Conservation (phyloP, 345 rosid genomes). For the Populus alba region DNA sequence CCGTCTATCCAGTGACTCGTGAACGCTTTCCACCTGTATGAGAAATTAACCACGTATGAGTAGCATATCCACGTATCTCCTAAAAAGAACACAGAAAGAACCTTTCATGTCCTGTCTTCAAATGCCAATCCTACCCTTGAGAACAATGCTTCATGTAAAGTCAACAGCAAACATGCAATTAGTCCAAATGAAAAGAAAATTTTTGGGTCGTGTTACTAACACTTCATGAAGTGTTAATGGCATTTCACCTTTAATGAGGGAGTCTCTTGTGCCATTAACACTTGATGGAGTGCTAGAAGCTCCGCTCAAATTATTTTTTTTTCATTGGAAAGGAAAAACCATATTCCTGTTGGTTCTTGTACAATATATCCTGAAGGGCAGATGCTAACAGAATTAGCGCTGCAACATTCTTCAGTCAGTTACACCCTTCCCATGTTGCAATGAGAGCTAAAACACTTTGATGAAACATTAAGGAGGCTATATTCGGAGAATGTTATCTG, state of each 20-base stretch:
- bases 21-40: slow-evolving; percentile 58
- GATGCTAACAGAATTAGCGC: not conserved
- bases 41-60: not conserved
- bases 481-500: not conserved
- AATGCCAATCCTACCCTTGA: not conserved
- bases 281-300: not conserved
- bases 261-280: not conserved
- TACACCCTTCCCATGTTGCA: not conserved
- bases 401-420: not conserved
- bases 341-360: not conserved
- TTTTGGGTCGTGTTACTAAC: not conserved
- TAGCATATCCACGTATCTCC: not conserved
- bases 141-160: not conserved
- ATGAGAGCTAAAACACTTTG: not conserved
- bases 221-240: not conserved
- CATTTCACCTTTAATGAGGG: not conserved
- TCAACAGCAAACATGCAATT: not conserved
- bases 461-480: not conserved
- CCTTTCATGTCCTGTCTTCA: not conserved
- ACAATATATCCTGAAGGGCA: not conserved
- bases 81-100: not conserved
- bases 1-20: slow-evolving; percentile 67
- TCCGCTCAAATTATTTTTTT: not conserved
- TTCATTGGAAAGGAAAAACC: not conserved
- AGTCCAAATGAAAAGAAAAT: not conserved